A percentile compares a stretch with the other conserved stretches of the same genome.
Conservation (phyloP, 2,329 filamentous ascomycete species). For the Zymoseptoria tritici region DNA sequence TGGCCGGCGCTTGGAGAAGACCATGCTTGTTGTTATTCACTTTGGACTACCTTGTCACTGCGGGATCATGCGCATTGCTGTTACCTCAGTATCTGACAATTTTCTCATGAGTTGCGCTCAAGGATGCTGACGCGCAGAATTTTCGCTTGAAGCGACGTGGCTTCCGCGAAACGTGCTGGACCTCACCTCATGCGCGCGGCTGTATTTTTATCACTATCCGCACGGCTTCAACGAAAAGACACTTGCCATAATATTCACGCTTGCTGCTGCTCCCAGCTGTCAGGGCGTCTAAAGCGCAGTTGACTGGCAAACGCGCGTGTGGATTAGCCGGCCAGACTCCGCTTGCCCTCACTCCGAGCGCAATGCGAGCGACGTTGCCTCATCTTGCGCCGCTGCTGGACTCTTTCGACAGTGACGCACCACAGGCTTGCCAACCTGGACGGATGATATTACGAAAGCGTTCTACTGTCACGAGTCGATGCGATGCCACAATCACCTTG, state of each 20-base stretch:
- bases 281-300: not conserved
- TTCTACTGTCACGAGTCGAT: not conserved
- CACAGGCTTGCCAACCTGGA: not conserved
- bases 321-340: not conserved
- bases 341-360: not conserved
- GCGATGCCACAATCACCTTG: not conserved
- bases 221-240: not conserved
- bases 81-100: not conserved
- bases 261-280: not conserved
- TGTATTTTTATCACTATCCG: not conserved
- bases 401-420: not conserved
- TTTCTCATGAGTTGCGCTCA: not conserved
- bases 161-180: not conserved
- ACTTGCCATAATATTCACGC: not conserved
- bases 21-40: not conserved
- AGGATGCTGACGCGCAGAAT: not conserved
- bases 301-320: not conserved
- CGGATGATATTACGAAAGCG: not conserved
- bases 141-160: not conserved
- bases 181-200: not conserved
- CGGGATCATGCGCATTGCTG: too few relatives aligned
- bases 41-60: too few relatives aligned
- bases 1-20: slow-evolving; percentile 15
- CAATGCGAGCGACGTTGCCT: too few relatives aligned
- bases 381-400: not conserved